Conservation (phyloP, 306 rosid species). For the Arachis hypogaea region DNA sequence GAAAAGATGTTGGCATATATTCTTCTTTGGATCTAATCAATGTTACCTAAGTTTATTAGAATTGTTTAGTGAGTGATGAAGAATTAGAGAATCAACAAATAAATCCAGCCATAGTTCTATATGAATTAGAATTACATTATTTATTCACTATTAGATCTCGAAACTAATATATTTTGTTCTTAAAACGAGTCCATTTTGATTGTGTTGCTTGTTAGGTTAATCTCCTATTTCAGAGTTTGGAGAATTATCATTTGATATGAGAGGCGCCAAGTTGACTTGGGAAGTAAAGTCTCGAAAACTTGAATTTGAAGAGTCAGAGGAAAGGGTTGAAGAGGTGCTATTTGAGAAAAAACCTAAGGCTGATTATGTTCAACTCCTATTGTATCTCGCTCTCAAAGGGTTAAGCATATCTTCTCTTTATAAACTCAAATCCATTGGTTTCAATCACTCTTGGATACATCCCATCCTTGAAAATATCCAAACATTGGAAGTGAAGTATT, state of each 20-base stretch:
- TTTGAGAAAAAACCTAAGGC: slow-evolving; percentile 4
- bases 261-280: background rate
- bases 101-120: too few species aligned
- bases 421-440: slow-evolving; percentile 32
- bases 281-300: background rate
- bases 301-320: background rate
- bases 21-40: too few species aligned
- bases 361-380: background rate
- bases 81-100: too few species aligned
- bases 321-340: slow-evolving; percentile 26
- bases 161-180: too few species aligned
- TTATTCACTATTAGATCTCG: too few species aligned
- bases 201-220: background rate
- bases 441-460: slow-evolving; percentile 31
- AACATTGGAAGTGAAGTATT: background rate
- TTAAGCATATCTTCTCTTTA: background rate
- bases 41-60: too few species aligned
- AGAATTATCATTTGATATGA: background rate
- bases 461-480: slow-evolving; percentile 10
- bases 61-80: too few species aligned
- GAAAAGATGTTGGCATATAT: too few species aligned
- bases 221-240: background rate
- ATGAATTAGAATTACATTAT: too few species aligned
- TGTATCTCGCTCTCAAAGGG: slow-evolving; percentile 19
- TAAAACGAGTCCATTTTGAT: too few species aligned